Percentiles rank a stretch among this genome's conserved stretches.
Evolutionary conservation across 2,329 filamentous ascomycete species (phyloP).

Genomic region (Diaporthe ilicicola): DNA sequence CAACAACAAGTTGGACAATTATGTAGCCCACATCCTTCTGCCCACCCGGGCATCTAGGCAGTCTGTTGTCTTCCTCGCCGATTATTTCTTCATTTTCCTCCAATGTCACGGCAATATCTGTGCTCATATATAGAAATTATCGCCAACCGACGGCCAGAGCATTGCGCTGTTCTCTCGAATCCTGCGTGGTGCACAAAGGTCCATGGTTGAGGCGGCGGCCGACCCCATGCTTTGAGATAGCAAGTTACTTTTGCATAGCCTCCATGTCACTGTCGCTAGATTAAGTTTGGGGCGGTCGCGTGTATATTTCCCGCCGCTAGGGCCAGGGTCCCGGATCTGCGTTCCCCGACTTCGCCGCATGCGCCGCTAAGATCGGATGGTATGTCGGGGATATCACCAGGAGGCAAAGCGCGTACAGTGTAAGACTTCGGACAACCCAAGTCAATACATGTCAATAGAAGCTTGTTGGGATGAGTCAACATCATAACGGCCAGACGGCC

Average conservation of each 20-base stretch:
- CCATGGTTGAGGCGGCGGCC: background rate
- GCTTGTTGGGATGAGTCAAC: background rate
- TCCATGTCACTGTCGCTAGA: background rate
- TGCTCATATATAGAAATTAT: background rate
- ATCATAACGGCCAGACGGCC: background rate
- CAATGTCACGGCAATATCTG: background rate
- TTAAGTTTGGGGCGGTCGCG: background rate
- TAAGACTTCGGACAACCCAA: background rate
- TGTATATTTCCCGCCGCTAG: background rate
- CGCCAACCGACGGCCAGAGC: background rate
- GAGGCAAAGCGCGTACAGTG: background rate
- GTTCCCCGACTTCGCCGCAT: background rate
- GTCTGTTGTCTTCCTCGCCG: too few species aligned
- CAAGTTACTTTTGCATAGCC: background rate
- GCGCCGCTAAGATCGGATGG: background rate
- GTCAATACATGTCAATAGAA: background rate
- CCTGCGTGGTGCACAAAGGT: background rate
- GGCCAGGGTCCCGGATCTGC: slow-evolving; percentile 2
- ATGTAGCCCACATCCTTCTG: too few species aligned
- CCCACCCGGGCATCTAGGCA: too few species aligned
- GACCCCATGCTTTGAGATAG: background rate
- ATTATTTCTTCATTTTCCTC: too few species aligned
- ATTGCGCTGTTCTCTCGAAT: background rate
- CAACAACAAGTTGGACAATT: too few species aligned
- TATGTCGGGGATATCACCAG: background rate